Evolutionary conservation across 2,329 filamentous ascomycete species (phyloP).

Genomic region (Fusarium veterinarium): DNA sequence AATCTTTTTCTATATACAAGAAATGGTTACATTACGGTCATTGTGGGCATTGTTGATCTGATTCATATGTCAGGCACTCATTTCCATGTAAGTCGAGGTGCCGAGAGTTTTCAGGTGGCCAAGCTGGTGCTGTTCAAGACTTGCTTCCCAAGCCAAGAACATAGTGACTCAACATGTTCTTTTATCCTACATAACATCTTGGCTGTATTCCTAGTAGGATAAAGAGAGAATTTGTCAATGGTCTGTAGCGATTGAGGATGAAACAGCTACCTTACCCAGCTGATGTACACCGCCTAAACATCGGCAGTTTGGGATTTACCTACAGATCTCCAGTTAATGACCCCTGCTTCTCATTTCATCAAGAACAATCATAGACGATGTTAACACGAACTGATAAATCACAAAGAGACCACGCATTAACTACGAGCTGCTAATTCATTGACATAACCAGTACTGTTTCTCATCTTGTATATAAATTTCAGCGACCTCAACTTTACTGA

Average conservation of each 20-base stretch:
- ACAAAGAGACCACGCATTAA: neutral
- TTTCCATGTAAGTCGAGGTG: neutral
- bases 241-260: neutral
- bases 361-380: conserved; percentile 25
- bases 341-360: conserved; percentile 29
- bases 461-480: neutral
- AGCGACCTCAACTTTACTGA: neutral
- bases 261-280: neutral
- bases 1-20: neutral
- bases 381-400: neutral
- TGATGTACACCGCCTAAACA: conserved; percentile 16
- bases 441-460: neutral
- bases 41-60: neutral
- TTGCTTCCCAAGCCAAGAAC: neutral
- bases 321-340: neutral
- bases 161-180: neutral
- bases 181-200: neutral
- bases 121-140: neutral
- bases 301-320: conserved; percentile 7
- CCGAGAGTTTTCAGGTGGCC: neutral
- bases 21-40: neutral
- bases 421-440: neutral
- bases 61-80: neutral
- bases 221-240: neutral
- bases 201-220: neutral